Base-by-base conservation (phyloP, 768 basidiomycete genomes). In the Phallus indusiatus region DNA sequence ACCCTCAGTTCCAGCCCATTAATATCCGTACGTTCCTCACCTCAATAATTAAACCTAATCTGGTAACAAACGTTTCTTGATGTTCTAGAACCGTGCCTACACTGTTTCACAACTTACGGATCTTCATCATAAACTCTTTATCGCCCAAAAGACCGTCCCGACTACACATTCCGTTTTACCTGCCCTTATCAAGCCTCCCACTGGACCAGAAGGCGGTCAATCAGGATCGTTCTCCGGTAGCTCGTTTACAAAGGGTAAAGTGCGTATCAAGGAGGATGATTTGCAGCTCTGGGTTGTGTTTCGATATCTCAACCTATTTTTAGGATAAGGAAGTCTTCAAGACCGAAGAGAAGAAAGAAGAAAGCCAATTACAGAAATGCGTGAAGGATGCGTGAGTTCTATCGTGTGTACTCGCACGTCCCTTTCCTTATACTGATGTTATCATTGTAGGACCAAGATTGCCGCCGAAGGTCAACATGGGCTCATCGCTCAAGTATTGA, bases 391-490 rank as follows among this genome's bases (percentile, higher is more conserved):
- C 91, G 92, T 89, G 61, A 54, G 76, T 72, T 11, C 24, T 47
- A 14, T 48, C 7, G 6, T 33, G 17, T 46, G 5, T 2, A 10
- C 47, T 55, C 28, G 24, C 12, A 18, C 33, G 21, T 56, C 20
- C 12, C 56, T 10, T 35, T 33, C 28, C 3, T 63, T 48, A 33
- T 37, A 34, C 35, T 11, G 33, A 10, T 24, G 1, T 20, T 42
- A 22, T 14, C 8, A 22, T 14, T 6, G 22, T 49, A 28, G 94
- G 69, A 85, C 83, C 46, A 93, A 89, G 66, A 91, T 97, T 56
- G 85, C 93, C 0, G 80, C 86, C 4, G 94, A 97, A 68, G 90
- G 90, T 1, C 92, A 95, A 64, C 94, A 97, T 64, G 94, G 93
- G 1, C 81, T 98, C 56, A 93, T 96, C 61, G 78, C 93, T 1